These are phyloP conservation scores for Hygrophila difformis DNA, from an alignment of 257 asterid genomes.

Conservation along the genomic window DNA sequence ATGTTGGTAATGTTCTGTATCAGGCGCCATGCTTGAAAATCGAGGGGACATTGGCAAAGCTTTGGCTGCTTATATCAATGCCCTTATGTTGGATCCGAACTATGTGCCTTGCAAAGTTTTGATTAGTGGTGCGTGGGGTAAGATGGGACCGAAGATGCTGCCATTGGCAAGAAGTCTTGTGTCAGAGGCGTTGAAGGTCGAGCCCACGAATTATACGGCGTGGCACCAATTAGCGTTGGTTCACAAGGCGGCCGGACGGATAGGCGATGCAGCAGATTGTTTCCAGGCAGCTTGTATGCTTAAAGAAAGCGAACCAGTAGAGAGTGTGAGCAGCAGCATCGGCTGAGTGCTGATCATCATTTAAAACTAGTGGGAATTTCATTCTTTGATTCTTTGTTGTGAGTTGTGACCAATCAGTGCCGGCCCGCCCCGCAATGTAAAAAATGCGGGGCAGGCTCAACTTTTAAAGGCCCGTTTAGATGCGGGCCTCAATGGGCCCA, in stretches of 20 bases:
- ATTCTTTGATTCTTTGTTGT: too few relatives aligned
- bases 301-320: slow-evolving; percentile 82
- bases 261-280: slow-evolving; percentile 88
- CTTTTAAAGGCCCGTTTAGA: too few relatives aligned
- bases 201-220: slow-evolving; percentile 78
- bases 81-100: slow-evolving; percentile 70
- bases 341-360: too few relatives aligned
- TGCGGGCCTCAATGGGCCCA: too few relatives aligned
- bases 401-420: too few relatives aligned
- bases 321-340: slow-evolving; percentile 78
- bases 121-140: slow-evolving; percentile 45
- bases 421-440: too few relatives aligned
- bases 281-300: slow-evolving; percentile 97
- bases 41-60: slow-evolving; percentile 57
- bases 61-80: slow-evolving; percentile 52
- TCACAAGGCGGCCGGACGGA: slow-evolving; percentile 78
- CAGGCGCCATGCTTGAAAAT: slow-evolving; percentile 71
- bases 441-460: too few relatives aligned
- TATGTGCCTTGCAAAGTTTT: slow-evolving; percentile 77
- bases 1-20: slow-evolving; percentile 4
- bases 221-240: slow-evolving; percentile 86
- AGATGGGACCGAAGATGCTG: slow-evolving; percentile 61
- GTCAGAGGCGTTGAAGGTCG: slow-evolving; percentile 80
- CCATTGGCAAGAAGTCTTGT: slow-evolving; percentile 78
- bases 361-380: too few relatives aligned